These are phyloP conservation scores for Rubus idaeus DNA, from an alignment of 306 rosid genomes.

Conservation along the genomic window DNA sequence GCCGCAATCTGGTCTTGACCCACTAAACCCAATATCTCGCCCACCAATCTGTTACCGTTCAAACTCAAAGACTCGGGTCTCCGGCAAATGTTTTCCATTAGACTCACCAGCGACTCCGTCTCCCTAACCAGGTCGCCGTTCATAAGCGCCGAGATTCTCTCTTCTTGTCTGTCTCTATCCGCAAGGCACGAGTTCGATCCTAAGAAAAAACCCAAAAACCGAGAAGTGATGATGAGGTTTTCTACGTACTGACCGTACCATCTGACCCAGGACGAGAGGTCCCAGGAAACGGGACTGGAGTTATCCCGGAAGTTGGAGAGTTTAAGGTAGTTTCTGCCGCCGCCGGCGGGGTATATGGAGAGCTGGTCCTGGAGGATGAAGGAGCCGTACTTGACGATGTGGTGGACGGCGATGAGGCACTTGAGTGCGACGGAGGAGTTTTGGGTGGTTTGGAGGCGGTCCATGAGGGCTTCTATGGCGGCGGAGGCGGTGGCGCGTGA, in stretches of 20 bases:
- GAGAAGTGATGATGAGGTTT: conserved; percentile 41
- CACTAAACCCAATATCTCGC: conserved; percentile 44
- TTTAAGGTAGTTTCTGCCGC: conserved; percentile 90
- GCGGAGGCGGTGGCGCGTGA: conserved; percentile 83
- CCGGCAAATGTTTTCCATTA: conserved; percentile 46
- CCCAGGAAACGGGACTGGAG: conserved; percentile 49
- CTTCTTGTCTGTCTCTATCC: conserved; percentile 34
- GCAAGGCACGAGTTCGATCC: conserved; percentile 20
- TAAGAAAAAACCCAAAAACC: conserved; percentile 55
- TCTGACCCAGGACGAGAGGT: conserved; percentile 78
- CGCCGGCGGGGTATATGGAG: conserved; percentile 60
- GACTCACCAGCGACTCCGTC: conserved; percentile 47
- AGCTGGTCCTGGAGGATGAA: conserved; percentile 93
- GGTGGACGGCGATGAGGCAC: conserved; percentile 75
- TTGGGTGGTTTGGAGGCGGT: conserved; percentile 69
- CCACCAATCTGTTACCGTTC: conserved; percentile 44
- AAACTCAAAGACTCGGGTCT: conserved; percentile 34
- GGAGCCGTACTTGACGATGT: conserved; percentile 53
- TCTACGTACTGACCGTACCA: conserved; percentile 79
- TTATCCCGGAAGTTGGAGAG: conserved; percentile 78
- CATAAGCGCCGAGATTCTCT: conserved; percentile 40
- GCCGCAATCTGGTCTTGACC: conserved; percentile 43
- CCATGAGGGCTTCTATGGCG: conserved; percentile 67
- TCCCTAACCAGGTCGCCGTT: conserved; percentile 48
- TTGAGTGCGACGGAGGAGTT: conserved; percentile 89